Base-by-base conservation (phyloP, 306 rosid species). In the Canavalia gladiata region DNA sequence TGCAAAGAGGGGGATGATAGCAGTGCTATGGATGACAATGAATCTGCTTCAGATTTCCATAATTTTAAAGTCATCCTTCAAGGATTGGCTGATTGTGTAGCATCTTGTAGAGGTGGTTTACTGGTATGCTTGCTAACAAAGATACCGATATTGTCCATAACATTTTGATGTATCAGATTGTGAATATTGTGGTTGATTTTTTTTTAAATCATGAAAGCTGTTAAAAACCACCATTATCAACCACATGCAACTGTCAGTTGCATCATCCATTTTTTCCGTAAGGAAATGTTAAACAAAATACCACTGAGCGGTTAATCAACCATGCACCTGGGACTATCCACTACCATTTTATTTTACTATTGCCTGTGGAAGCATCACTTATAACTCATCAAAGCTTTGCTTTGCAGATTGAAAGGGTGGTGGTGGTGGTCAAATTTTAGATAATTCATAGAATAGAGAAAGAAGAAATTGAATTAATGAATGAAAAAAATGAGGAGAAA, bases 1-100 rank as follows among this genome's bases (percentile, higher is more conserved):
- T 89, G 91, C 80, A 81, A 84, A 56, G 92, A 83, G 84, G 87
- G 78, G 78, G 91, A 64, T 56, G 49, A 35, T 75, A 34, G 52
- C 65, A 79, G 81, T 83, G 78, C 80, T 47, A 73, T 37, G 76
- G 88, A 87, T 57, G 88, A 55, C 54, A 80, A 72, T 70, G 73
- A 80, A 30, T 80, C 84, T 43, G 70, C 84, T 39, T 81, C 86
- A 60, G 87, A 80, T 78, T 79, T 81, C 64, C 78, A 81, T 50
- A 80, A 72, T 78, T 92, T 84, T 80, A 60, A 70, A 18, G 41
- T 5, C 55, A 88, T 89, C 70, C 92, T 95, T 84, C 87, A 82
- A 81, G 90, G 93, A 63, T 82, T 95, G 88, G 91, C 92, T 71
- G 95, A 93, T 71, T 93, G 97, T 89, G 58, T 95, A 34, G 50